Evolutionary conservation across 2,329 filamentous ascomycete species (phyloP), one percentile per base, ranked within the genome.

Genomic region (Akanthomyces muscarius): DNA sequence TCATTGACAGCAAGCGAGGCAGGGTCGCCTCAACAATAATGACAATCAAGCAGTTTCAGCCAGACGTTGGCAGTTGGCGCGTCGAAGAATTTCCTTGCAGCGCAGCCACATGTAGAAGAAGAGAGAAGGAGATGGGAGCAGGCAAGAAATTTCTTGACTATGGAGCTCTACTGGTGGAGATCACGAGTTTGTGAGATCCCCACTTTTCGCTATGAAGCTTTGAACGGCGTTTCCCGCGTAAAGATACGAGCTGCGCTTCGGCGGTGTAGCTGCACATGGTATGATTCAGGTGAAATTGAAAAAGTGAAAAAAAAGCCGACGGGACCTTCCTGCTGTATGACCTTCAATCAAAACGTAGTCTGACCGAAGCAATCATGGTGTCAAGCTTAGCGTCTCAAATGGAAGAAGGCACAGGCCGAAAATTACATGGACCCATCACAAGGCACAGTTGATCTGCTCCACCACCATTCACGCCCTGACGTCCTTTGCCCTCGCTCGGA

Each of bases 141-240:
- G 38, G 21, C 41, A 54, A 45, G 62, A 63, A 63, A 48, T 59
- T 63, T 63, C 41, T n/a, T 25, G 36, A 16, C 45, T 51, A 45
- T 23, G 54, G 61, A 62, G 61, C 38, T 58, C 23, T 13, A 8
- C 11, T 30, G 30, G 50, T 54, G 55, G 42, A 54, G 54, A 63
- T 63, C 48, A 63, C 50, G 62, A 33, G 55, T 53, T 53, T 63
- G 28, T 18, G 13, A 63, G 21, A 30, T 57, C 23, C 16, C 62
- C 62, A 60, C 55, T 48, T 63, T 63, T 63, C 28, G 8, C 10
- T 16, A 36, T 36, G 33, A 2, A 52, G 50, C 30, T 23, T 30
- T 16, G 18, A n/a, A 33, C 30, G 11, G 42, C 59, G 51, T 50
- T 54, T 41, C 28, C 47, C 42, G 28, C 28, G 4, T 30, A 21